Evolutionary conservation across 495 filamentous ascomycete species (phyloP).

Genomic region (Aspergillus indologenus): DNA sequence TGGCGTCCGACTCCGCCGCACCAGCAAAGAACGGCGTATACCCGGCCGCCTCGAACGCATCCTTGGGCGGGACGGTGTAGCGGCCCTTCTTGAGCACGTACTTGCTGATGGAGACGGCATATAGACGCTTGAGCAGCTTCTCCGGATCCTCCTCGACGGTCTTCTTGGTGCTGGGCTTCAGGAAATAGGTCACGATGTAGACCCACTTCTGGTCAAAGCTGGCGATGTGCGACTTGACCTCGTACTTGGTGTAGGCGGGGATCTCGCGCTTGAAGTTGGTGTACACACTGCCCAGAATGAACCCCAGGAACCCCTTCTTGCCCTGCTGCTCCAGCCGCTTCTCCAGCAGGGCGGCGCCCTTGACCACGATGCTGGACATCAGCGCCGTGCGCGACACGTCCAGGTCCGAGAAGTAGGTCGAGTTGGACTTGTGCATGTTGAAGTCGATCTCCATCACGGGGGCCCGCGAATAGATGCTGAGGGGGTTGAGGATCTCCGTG

Average conservation of each 20-base stretch:
- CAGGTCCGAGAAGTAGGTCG: conserved; percentile 79
- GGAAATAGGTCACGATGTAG: conserved; percentile 62
- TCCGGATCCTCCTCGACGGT: conserved; percentile 39
- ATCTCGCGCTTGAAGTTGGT: conserved; percentile 72
- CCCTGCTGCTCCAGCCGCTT: conserved; percentile 24
- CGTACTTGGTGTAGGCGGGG: conserved; percentile 62
- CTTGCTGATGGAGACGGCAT: conserved; percentile 68
- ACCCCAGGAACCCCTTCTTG: conserved; percentile 41
- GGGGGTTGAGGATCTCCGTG: conserved; percentile 42
- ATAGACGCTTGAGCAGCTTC: conserved; percentile 39
- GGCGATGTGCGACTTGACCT: conserved; percentile 71
- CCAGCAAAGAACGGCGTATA: conserved; percentile 42
- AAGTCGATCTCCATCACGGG: conserved; percentile 69
- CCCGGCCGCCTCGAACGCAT: conserved; percentile 59
- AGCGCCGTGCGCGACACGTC: conserved; percentile 66
- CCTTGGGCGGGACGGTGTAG: conserved; percentile 71
- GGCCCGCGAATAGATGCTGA: conserved; percentile 47
- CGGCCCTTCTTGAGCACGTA: conserved; percentile 81
- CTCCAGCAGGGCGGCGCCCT: conserved; percentile 41
- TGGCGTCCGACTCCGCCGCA: not conserved
- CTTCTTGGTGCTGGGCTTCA: conserved; percentile 42
- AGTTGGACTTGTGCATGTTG: conserved; percentile 83
- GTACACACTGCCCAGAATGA: conserved; percentile 66
- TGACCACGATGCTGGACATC: conserved; percentile 49
- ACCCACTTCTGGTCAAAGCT: conserved; percentile 73